Conservation (phyloP, 768 basidiomycete species). For the Suillus spraguei region DNA sequence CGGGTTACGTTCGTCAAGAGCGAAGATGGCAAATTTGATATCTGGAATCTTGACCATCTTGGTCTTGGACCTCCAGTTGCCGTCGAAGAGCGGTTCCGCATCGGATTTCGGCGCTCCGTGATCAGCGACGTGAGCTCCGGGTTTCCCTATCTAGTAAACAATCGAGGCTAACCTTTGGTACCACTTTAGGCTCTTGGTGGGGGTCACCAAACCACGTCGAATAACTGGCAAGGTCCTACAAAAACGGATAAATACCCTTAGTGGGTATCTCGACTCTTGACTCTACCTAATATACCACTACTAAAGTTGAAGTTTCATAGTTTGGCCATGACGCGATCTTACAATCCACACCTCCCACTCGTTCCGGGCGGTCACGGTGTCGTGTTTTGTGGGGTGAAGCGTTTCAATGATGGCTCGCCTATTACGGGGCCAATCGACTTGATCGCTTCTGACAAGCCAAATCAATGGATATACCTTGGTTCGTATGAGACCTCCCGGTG, state of each 20-base stretch:
- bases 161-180: not conserved
- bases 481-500: constrained; percentile 14
- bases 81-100: constrained; percentile 11
- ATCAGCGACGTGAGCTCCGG: constrained; percentile 17
- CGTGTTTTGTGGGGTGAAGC: constrained; percentile 12
- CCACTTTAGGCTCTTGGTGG: constrained; percentile 5
- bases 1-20: constrained; percentile 10
- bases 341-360: constrained; percentile 20
- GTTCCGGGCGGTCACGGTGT: constrained; percentile 21
- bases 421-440: constrained; percentile 16
- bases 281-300: not conserved
- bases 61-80: constrained; percentile 14
- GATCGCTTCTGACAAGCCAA: constrained; percentile 16
- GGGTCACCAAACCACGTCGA: not conserved
- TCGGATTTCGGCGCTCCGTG: constrained; percentile 20
- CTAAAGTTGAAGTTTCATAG: constrained; percentile 8
- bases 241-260: not conserved
- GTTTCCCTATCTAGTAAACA: not conserved
- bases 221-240: constrained; percentile 6
- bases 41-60: constrained; percentile 16
- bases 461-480: constrained; percentile 14
- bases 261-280: not conserved
- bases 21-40: constrained; percentile 14
- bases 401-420: constrained; percentile 5
- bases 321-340: constrained; percentile 16